Base-by-base conservation (phyloP, 371 early-diverging fungal genomes). In the Encephalitozoon intestinalis region DNA sequence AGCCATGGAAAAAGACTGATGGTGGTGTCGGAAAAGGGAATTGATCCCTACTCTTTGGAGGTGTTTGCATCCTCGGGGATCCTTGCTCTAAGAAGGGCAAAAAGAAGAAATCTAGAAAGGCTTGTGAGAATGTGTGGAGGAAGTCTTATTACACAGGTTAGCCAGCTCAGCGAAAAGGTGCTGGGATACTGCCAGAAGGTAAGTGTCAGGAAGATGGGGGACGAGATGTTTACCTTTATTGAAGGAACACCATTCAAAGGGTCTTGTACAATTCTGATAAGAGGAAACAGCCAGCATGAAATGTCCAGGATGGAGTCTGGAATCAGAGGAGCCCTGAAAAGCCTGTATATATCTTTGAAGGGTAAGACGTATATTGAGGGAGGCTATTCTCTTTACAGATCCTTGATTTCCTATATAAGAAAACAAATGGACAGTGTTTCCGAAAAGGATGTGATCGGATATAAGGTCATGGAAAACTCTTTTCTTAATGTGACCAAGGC, bases 21-120 rank as follows among this genome's bases (percentile, higher is more conserved):
- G 41, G 87, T 99, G 51, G 89, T 99, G 82, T 97, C 95, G 86
- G 98, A 99, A 84, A 97, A 96, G 88, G 99, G 99, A 70, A 96
- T 99, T 78, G 99, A 99, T 82, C 95, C 95, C 28, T 87, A 95
- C 77, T 94, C 95, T 49, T 87, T 99, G 72, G 99, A 98, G 85
- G 88, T 97, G 25, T 87, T 99, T 81, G 92, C 93, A 75, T 93
- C 94, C 88, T 89, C 94, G 77, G 90, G 91, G 74, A 94, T 99
- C 76, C 82, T 97, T 52, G 98, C 95, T n/a, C 88, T 99, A 49
- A 90, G 99, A 78, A 88, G 99, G 73, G 97, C 97, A 66, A 99
- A 99, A 89, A 89, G 97, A 84, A 89, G 97, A 83, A 99, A 99
- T 88, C 93, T 97, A 93, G 98, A 99, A 87, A 91, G 99, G 86